Percentiles rank a stretch among this genome's conserved stretches.
Conservation (phyloP, 768 basidiomycete species). For the Rhodotorula diobovata region DNA sequence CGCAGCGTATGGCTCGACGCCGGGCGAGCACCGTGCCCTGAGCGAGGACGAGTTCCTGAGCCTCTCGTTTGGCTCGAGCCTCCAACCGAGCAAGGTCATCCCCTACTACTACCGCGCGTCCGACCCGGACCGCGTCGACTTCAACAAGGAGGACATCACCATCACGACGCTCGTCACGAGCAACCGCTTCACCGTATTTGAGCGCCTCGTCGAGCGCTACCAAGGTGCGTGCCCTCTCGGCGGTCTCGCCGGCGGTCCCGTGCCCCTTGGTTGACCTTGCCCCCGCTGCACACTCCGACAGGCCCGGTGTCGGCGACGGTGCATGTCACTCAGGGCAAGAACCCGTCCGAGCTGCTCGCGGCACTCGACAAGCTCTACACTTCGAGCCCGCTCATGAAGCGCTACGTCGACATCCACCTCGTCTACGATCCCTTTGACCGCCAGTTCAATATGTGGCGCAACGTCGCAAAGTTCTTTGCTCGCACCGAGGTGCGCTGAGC, state of each 20-base stretch:
- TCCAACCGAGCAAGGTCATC: slow-evolving; percentile 64
- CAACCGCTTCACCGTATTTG: slow-evolving; percentile 69
- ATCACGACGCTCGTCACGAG: slow-evolving; percentile 79
- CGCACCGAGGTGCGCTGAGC: slow-evolving; percentile 56
- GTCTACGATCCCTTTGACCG: slow-evolving; percentile 69
- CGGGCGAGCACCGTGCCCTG: slow-evolving; percentile 6
- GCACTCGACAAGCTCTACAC: slow-evolving; percentile 65
- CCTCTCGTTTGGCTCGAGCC: slow-evolving; percentile 45
- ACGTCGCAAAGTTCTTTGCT: slow-evolving; percentile 75
- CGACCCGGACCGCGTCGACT: slow-evolving; percentile 45
- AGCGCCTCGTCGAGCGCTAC: slow-evolving; percentile 68
- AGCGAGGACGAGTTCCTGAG: slow-evolving; percentile 43
- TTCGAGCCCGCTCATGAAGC: slow-evolving; percentile 62
- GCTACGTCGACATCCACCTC: slow-evolving; percentile 76
- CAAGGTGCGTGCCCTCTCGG: slow-evolving; percentile 54
- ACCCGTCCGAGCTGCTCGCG: slow-evolving; percentile 54
- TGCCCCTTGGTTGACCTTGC: neutral
- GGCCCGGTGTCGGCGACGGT: slow-evolving; percentile 81
- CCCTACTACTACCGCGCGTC: slow-evolving; percentile 76
- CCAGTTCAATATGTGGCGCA: slow-evolving; percentile 86
- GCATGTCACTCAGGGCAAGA: slow-evolving; percentile 56
- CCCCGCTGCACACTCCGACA: slow-evolving; percentile 42
- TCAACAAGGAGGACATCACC: slow-evolving; percentile 67
- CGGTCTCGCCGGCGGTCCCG: no score
- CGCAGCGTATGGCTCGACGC: slow-evolving; percentile 5